phyloP scores from a whole-genome alignment of 768 basidiomycete species.

The Cystobasidium ongulense region DNA sequence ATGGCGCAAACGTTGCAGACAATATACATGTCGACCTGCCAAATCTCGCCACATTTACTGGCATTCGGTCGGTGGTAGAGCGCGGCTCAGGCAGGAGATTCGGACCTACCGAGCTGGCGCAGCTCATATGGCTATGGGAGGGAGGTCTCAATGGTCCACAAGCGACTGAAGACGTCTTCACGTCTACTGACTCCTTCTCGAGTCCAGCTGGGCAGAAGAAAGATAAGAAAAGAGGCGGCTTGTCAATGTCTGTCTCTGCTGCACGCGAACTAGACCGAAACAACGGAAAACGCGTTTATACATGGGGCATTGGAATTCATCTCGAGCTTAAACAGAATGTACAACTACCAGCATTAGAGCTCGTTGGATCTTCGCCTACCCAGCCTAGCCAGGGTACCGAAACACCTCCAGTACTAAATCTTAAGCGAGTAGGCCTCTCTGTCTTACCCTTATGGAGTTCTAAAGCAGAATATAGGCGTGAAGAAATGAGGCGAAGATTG shows the following conservation, averaged over 20 bases:
- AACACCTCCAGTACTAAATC: neutral
- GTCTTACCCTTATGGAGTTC: constrained; percentile 34
- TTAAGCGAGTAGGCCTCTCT: constrained; percentile 11
- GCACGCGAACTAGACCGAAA: constrained; percentile 26
- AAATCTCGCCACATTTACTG: constrained; percentile 25
- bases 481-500: constrained; percentile 34
- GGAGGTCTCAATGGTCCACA: constrained; percentile 13
- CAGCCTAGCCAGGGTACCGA: neutral
- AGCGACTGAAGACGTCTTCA: neutral
- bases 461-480: constrained; percentile 35
- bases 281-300: constrained; percentile 29
- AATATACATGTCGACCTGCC: constrained; percentile 34
- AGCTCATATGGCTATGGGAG: constrained; percentile 40
- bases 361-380: constrained; percentile 15
- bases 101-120: constrained; percentile 33
- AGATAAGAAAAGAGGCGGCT: constrained; percentile 32
- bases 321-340: constrained; percentile 37
- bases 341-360: constrained; percentile 36
- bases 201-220: neutral
- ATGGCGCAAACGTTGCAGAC: constrained; percentile 22
- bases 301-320: constrained; percentile 39
- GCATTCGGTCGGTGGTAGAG: constrained; percentile 33
- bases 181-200: neutral
- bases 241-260: constrained; percentile 38
- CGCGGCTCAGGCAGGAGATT: constrained; percentile 33